A percentile compares a stretch with the other conserved stretches of the same genome.
These are phyloP conservation scores for Deuterostichococcus epilithicus DNA, from an alignment of 139 green algal species.

Conservation along the genomic window DNA sequence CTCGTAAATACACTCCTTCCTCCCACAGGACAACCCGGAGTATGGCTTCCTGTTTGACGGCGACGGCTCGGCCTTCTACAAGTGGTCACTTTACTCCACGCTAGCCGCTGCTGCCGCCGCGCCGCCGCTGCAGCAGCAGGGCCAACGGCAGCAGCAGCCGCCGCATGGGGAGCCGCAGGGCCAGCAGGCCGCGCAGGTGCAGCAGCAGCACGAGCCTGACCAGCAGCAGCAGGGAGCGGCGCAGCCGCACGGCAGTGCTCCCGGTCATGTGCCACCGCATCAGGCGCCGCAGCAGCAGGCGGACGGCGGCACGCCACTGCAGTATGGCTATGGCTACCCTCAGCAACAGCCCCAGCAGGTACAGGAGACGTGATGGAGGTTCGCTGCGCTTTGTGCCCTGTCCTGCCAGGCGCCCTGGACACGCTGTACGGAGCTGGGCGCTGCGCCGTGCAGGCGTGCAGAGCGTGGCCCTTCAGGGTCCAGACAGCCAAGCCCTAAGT, in stretches of 20 bases:
- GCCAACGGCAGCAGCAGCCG: neutral
- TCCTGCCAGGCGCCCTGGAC: too few relatives aligned
- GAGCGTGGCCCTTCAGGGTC: too few relatives aligned
- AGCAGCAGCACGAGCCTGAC: neutral
- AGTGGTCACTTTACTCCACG: neutral
- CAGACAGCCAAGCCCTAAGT: too few relatives aligned
- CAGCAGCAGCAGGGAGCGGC: neutral
- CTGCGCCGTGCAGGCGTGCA: too few relatives aligned
- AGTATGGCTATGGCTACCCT: too few relatives aligned
- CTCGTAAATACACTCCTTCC: neutral
- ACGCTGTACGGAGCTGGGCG: too few relatives aligned
- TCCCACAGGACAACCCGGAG: constrained; percentile 27
- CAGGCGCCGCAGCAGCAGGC: neutral
- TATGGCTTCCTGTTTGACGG: constrained; percentile 42
- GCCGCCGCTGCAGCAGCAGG: neutral
- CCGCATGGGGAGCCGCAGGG: neutral
- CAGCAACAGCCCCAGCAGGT: too few relatives aligned
- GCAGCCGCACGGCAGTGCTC: too few relatives aligned
- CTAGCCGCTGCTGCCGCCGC: neutral
- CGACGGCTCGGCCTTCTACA: neutral
- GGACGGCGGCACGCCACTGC: too few relatives aligned
- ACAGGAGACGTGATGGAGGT: too few relatives aligned
- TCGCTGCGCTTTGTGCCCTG: too few relatives aligned
- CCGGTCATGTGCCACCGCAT: too few relatives aligned
- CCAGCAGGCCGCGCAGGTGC: neutral